phyloP scores from a whole-genome alignment of 2,329 filamentous ascomycete genomes.

The Pleoardoris graminearum region DNA sequence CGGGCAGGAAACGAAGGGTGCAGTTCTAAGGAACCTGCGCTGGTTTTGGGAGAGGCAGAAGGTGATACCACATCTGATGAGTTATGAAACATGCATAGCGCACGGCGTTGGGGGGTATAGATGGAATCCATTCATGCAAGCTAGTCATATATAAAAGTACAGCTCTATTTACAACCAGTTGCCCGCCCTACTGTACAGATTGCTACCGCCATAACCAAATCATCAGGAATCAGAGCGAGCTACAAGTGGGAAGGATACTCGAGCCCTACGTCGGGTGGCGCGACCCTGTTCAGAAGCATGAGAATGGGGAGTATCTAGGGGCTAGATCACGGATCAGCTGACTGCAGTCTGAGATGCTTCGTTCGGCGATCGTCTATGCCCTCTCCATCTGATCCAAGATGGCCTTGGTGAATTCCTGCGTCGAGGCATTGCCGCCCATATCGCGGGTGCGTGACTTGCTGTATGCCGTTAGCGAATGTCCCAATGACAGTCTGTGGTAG shows the following conservation, averaged over 20 bases:
- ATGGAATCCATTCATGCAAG: slow-evolving; percentile 41
- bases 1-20: slow-evolving; percentile 80
- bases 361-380: slow-evolving; percentile 24
- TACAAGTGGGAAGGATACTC: neutral
- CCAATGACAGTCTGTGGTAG: neutral
- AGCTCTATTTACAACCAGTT: slow-evolving; percentile 43
- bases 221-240: slow-evolving; percentile 20
- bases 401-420: slow-evolving; percentile 92
- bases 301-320: slow-evolving; percentile 14
- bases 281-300: slow-evolving; percentile 13
- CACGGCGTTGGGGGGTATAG: slow-evolving; percentile 33
- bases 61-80: slow-evolving; percentile 25
- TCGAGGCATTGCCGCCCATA: slow-evolving; percentile 90
- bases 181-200: slow-evolving; percentile 38
- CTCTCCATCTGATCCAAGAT: slow-evolving; percentile 94
- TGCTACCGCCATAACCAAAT: slow-evolving; percentile 23
- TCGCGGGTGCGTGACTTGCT: slow-evolving; percentile 89
- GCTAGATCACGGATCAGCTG: slow-evolving; percentile 22
- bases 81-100: slow-evolving; percentile 35
- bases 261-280: neutral
- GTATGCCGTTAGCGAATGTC: slow-evolving; percentile 35
- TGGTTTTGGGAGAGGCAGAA: neutral
- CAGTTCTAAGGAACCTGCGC: slow-evolving; percentile 62
- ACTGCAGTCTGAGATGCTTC: slow-evolving; percentile 14
- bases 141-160: slow-evolving; percentile 48